Conservation (phyloP, 139 green algal genomes). For the Chlamydomonas eustigma region DNA sequence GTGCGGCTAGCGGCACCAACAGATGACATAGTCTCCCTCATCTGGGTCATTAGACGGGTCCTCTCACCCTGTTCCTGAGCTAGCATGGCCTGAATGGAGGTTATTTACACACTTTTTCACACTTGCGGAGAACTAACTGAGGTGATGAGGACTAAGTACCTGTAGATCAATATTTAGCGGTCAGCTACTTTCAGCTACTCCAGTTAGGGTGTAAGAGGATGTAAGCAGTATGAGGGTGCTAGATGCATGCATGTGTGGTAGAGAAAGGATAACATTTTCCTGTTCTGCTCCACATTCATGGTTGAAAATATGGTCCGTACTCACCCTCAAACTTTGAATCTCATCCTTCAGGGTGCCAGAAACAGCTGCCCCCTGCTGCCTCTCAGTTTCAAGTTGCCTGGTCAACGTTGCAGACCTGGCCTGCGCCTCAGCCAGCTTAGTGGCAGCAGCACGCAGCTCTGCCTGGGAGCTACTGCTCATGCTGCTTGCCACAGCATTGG, state of each 20-base stretch:
- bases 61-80: conserved; percentile 2
- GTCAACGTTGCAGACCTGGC: neutral
- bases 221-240: too few relatives aligned
- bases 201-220: too few relatives aligned
- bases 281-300: too few relatives aligned
- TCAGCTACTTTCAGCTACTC: too few relatives aligned
- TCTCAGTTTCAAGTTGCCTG: neutral
- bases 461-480: neutral
- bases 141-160: too few relatives aligned
- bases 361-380: neutral
- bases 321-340: neutral
- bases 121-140: too few relatives aligned
- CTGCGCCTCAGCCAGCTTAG: conserved; percentile 2
- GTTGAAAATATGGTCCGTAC: too few relatives aligned
- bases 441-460: neutral
- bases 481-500: neutral
- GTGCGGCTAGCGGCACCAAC: neutral
- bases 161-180: too few relatives aligned
- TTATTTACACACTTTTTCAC: too few relatives aligned
- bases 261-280: too few relatives aligned
- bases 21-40: neutral
- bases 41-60: neutral
- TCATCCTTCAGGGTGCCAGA: neutral
- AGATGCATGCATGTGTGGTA: too few relatives aligned
- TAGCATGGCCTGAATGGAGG: neutral